Evolutionary conservation across 371 early-diverging fungal genomes (phyloP), one percentile per base, ranked within the genome.

Genomic region (Rhizopus sp.): DNA sequence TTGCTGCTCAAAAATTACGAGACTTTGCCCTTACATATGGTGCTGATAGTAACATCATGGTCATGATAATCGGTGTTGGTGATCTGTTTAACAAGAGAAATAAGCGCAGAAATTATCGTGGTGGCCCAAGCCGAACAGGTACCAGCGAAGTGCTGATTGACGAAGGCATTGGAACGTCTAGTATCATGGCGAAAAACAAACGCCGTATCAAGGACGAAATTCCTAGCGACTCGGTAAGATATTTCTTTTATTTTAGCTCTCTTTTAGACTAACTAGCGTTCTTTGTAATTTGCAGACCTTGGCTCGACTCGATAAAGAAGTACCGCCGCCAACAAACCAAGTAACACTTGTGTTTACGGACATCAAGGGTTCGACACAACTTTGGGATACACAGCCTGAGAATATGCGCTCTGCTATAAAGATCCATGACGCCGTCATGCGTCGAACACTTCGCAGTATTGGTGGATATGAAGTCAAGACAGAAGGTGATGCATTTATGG

Each of bases 391-490:
- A 8, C 83, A 89, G 49, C 88, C 90, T 1, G 83, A 83, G 23
- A 91, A 92, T 4, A 97, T 97, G 97, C 83, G 89, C 44, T 81
- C 85, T 17, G 93, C 96, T 5, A 91, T 94, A 70, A 90, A 92
- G 69, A 86, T 88, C 23, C 97, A 97, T 70, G 94, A 95, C 70
- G 63, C 69, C 9, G 82, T 89, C 4, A 93, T 97, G 93, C 82
- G 96, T 7, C 82, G 90, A 45, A 84, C 89, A 33, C 75, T 97
- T 41, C 81, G 91, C 44, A 84, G 83, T 39, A 86, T 89, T 38
- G 94, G 94, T 35, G 98, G 98, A 15, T 97, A 96, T 64, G 98
- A 97, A 69, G 98, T 97, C 49, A 96, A 96, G 69, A 96, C 95
- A 3, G 98, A 97, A 81, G 98, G 98, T 38, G 98, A 97, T 68